A percentile compares a stretch with the other conserved stretches of the same genome.
These are phyloP conservation scores for Volvox africanus DNA, from an alignment of 139 green algal species.

Conservation along the genomic window DNA sequence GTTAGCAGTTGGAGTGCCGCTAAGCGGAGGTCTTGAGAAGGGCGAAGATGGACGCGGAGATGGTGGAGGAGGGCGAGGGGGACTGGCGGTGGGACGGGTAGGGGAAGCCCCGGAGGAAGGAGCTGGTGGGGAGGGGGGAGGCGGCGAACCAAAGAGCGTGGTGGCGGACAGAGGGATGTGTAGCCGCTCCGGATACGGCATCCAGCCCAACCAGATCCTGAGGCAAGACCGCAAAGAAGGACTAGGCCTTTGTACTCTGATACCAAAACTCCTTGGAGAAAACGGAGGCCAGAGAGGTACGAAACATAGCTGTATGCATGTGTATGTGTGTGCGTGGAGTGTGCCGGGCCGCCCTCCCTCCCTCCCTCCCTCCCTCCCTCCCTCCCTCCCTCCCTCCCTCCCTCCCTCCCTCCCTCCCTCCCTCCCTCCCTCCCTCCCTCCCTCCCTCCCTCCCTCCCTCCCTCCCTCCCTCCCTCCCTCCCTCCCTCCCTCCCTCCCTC, in stretches of 20 bases:
- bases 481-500: no score
- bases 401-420: no score
- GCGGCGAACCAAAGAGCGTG: not conserved
- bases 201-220: conserved; percentile 41
- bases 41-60: not conserved
- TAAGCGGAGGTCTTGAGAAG: not conserved
- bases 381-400: no score
- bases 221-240: not conserved
- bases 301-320: no score
- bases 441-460: no score
- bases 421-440: no score
- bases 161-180: not conserved
- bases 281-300: not conserved
- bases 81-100: not conserved
- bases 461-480: no score
- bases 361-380: no score
- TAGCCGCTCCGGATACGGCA: conserved; percentile 21
- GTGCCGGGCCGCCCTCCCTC: no score
- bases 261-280: not conserved
- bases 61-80: not conserved
- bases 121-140: not conserved
- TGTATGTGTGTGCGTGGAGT: no score
- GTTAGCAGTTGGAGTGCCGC: not conserved
- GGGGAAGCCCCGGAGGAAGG: not conserved
- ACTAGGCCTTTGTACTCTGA: no score